A percentile compares a stretch with the other conserved stretches of the same genome.
Evolutionary conservation across 345 rosid genomes (phyloP).

Genomic region (Psidium friedrichsthalianum): DNA sequence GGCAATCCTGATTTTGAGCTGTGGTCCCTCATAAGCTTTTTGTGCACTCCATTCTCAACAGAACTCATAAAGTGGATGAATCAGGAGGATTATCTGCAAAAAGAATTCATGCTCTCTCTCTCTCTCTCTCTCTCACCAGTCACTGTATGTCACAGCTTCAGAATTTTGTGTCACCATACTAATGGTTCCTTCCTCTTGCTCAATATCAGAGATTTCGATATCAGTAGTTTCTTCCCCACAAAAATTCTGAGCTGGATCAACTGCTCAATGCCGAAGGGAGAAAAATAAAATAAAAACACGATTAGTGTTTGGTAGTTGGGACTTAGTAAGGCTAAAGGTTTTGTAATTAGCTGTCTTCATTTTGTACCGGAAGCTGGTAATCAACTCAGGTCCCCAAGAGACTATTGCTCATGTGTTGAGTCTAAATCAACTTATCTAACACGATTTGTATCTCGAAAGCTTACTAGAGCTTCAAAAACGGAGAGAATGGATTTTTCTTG

Average conservation of each 20-base stretch:
- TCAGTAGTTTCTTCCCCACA: neutral
- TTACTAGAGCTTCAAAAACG: neutral
- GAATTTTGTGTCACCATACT: neutral
- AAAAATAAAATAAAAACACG: neutral
- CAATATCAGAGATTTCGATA: neutral
- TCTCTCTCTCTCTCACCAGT: neutral
- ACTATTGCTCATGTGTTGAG: neutral
- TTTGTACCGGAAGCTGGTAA: neutral
- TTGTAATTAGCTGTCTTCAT: neutral
- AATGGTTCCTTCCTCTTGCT: neutral
- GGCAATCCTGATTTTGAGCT: neutral
- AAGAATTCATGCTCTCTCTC: neutral
- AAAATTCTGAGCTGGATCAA: neutral
- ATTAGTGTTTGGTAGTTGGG: neutral
- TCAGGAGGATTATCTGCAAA: neutral
- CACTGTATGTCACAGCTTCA: neutral
- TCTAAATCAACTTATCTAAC: neutral
- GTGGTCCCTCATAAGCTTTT: slow-evolving; percentile 5
- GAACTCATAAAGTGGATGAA: neutral
- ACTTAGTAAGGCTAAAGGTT: neutral
- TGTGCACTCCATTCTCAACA: neutral
- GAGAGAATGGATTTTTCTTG: neutral
- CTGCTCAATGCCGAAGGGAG: neutral
- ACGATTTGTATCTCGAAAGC: neutral
- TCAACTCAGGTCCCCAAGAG: neutral